These are phyloP conservation scores for Aspergillus felis DNA, from an alignment of 2,329 filamentous ascomycete genomes.

Conservation along the genomic window DNA sequence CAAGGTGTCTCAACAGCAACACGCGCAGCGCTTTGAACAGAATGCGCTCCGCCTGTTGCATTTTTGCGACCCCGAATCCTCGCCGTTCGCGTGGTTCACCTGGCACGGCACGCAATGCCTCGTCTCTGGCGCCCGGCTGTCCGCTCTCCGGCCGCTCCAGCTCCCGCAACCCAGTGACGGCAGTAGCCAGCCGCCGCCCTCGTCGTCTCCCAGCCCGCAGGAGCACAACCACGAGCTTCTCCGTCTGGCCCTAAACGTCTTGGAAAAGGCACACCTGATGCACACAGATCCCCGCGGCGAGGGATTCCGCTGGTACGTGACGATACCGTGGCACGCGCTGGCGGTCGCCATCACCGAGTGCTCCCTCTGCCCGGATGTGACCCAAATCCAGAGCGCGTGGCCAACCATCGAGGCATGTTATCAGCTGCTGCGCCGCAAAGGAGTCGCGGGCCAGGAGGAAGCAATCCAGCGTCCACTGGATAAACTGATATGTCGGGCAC, in stretches of 20 bases:
- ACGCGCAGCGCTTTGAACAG: conserved; percentile 14
- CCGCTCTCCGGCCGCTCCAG: conserved; percentile 6
- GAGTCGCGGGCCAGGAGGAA: neutral
- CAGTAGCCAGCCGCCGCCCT: neutral
- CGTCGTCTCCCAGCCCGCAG: neutral
- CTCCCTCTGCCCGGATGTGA: conserved; percentile 19
- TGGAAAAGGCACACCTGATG: conserved; percentile 25
- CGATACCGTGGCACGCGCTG: conserved; percentile 24
- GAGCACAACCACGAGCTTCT: neutral
- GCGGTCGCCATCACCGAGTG: conserved; percentile 27
- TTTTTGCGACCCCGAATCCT: conserved; percentile 27
- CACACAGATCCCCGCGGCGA: conserved; percentile 27
- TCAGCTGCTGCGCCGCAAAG: neutral
- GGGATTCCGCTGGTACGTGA: conserved; percentile 27
- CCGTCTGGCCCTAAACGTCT: conserved; percentile 8
- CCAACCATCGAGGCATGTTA: conserved; percentile 21
- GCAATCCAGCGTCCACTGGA: neutral
- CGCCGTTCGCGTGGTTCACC: conserved; percentile 27
- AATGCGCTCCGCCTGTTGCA: conserved; percentile 14
- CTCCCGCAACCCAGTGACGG: conserved; percentile 4
- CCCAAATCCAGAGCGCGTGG: conserved; percentile 20
- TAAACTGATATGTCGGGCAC: too few species aligned
- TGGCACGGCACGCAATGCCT: conserved; percentile 23
- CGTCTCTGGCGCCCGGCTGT: conserved; percentile 17
- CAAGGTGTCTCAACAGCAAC: neutral